A percentile compares a stretch with the other conserved stretches of the same genome.
Evolutionary conservation across 495 filamentous ascomycete species (phyloP).

Genomic region (Pseudevernia furfuracea): DNA sequence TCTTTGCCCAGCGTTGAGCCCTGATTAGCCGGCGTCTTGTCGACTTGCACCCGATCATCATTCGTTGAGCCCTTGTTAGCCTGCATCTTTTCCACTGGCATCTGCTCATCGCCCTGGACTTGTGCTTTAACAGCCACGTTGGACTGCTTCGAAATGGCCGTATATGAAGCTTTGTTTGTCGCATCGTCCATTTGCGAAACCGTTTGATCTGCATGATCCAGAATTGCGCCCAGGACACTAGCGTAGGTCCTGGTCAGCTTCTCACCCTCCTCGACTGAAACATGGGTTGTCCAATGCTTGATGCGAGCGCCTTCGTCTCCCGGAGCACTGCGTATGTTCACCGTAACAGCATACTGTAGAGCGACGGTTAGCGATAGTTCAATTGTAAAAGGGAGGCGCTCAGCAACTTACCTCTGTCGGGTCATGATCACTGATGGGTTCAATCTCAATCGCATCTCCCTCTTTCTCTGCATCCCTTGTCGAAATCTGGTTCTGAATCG

Average conservation of each 20-base stretch:
- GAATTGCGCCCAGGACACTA: slow-evolving; percentile 20
- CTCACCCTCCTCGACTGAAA: slow-evolving; percentile 38
- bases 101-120: not conserved
- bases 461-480: slow-evolving; percentile 33
- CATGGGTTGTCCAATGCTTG: slow-evolving; percentile 42
- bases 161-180: not conserved
- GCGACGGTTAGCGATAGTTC: not conserved
- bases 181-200: slow-evolving; percentile 12
- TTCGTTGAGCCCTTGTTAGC: not conserved
- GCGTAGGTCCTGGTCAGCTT: slow-evolving; percentile 22
- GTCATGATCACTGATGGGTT: slow-evolving; percentile 38
- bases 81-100: not conserved
- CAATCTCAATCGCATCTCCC: slow-evolving; percentile 32
- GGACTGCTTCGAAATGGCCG: not conserved
- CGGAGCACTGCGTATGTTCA: slow-evolving; percentile 41
- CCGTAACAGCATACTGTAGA: slow-evolving; percentile 36
- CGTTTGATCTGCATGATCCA: slow-evolving; percentile 18
- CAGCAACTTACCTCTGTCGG: slow-evolving; percentile 34
- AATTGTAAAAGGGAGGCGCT: not conserved
- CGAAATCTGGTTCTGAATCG: slow-evolving; percentile 38
- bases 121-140: not conserved
- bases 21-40: not conserved
- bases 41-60: not conserved
- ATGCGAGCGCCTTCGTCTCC: slow-evolving; percentile 41
- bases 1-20: not conserved